Base-by-base conservation (phyloP, 2,329 filamentous ascomycete genomes). In the Alternaria sp. region DNA sequence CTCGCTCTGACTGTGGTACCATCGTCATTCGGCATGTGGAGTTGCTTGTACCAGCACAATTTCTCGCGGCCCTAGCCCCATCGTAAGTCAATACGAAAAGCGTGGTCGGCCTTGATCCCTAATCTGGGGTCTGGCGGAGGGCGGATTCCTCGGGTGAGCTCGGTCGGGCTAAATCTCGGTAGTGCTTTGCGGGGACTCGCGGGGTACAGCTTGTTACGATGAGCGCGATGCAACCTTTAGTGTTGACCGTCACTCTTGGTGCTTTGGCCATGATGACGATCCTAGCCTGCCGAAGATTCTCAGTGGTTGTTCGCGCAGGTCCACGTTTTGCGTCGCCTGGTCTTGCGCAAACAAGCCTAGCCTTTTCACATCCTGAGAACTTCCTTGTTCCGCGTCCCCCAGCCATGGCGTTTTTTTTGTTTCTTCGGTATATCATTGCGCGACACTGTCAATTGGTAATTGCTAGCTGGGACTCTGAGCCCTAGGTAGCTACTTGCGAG, bases 81-180 rank as follows among this genome's bases (percentile, higher is more conserved):
- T 34, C 22, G 18, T 42, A n/a, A 46, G 20, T 32, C 32, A 46
- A 46, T 24, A 36, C 44, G 43, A 34, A 42, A 18, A 24, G 11
- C 16, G 14, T 24, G 20, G 6, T n/a, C 47, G n/a, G 41, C 12
- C 41, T 57, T 34, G n/a, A 38, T 57, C 20, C 48, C 41, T 36
- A 20, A 22, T 57, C 34, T 28, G 26, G 30, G 30, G 9, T 38
- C 24, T 44, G 47, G 47, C 39, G 18, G 41, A 32, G 24, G 22
- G 38, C 3, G 7, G 38, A 46, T 18, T 30, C n/a, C 30, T 52
- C 54, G 54, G 39, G 18, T 22, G 47, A 52, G 48, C 9, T 26
- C 30, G 54, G 48, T 46, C 54, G 41, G 48, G 54, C 22, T 38
- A 20, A 39, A 38, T n/a, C 7, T 53, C 48, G 54, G 54, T n/a